A percentile compares a stretch with the other conserved stretches of the same genome.
phyloP scores from a whole-genome alignment of 495 filamentous ascomycete genomes.

The Haplographium delicatum region DNA sequence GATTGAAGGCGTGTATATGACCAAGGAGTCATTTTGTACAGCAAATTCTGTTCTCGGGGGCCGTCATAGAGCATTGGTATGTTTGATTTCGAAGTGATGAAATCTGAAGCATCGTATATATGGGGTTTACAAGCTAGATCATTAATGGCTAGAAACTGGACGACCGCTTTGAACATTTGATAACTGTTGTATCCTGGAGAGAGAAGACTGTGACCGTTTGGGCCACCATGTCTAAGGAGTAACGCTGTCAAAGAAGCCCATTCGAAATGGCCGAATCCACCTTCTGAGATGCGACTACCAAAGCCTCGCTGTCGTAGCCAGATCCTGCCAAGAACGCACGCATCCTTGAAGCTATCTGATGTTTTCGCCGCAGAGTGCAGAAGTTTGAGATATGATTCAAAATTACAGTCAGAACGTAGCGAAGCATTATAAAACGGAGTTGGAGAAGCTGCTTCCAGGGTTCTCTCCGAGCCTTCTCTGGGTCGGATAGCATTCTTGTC shows the following conservation, averaged over 20 bases:
- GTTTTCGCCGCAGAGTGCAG: conserved; percentile 59
- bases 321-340: conserved; percentile 75
- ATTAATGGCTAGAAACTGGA: conserved; percentile 74
- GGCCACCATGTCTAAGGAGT: conserved; percentile 68
- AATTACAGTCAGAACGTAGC: conserved; percentile 68
- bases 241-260: conserved; percentile 77
- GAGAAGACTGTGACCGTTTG: conserved; percentile 62
- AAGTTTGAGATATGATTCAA: conserved; percentile 66
- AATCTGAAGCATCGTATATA: conserved; percentile 40
- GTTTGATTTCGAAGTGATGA: conserved; percentile 29
- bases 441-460: conserved; percentile 36
- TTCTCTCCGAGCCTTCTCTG: conserved; percentile 31
- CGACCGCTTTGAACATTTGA: conserved; percentile 85
- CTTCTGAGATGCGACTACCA: conserved; percentile 54
- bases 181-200: conserved; percentile 80
- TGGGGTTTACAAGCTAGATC: conserved; percentile 63
- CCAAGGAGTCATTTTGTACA: conserved; percentile 89
- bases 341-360: conserved; percentile 70
- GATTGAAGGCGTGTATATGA: conserved; percentile 65
- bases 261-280: conserved; percentile 92
- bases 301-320: conserved; percentile 91
- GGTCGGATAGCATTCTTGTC: conserved; percentile 65
- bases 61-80: conserved; percentile 59
- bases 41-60: conserved; percentile 65
- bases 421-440: conserved; percentile 90